Evolutionary conservation across 2,329 filamentous ascomycete species (phyloP), one percentile per base, ranked within the genome.

Genomic region (Whalleya microplaca): DNA sequence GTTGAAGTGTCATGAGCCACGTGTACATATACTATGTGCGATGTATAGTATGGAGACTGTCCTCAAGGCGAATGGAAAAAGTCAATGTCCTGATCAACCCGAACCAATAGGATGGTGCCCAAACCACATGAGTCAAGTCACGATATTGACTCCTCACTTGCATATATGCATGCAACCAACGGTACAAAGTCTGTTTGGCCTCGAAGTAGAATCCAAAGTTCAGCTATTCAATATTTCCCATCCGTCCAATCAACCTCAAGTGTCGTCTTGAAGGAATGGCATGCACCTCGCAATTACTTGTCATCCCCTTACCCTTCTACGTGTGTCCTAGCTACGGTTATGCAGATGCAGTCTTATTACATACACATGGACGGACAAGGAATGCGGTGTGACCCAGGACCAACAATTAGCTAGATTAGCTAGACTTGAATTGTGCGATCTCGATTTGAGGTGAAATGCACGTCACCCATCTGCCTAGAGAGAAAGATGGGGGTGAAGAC

Each of bases 251-350:
- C 41, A 54, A 41, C 55, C 32, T 43, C 18, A 54, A 43, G 42
- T 45, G 53, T 59, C 48, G 42, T 45, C 43, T 37, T 12, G 32
- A 47, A 32, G 16, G 16, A 47, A 52, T 56, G 49, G 51, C 53
- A 50, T 56, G 51, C 59, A 46, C 48, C 61, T 59, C 61, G 48
- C 55, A 53, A 61, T 61, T 37, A 56, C 55, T 32, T 58, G 55
- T 63, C 56, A 52, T 44, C 42, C 48, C 21, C 48, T 50, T 47
- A 3, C 19, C 46, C 14, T 37, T 37, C 14, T 37, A 37, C 12
- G 14, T 37, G 8, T 37, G 5, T 29, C 12, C 12, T 29, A 5
- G 6, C 27, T 12, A 5, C 12, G 6, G 5, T 12, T 29, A 5
- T 37, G 14, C 32, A 3, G 6, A 37, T 37, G 32, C 10, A 12